Evolutionary conservation across 2,329 filamentous ascomycete genomes (phyloP), one percentile per base, ranked within the genome.

Genomic region (Fusarium oxysporum): DNA sequence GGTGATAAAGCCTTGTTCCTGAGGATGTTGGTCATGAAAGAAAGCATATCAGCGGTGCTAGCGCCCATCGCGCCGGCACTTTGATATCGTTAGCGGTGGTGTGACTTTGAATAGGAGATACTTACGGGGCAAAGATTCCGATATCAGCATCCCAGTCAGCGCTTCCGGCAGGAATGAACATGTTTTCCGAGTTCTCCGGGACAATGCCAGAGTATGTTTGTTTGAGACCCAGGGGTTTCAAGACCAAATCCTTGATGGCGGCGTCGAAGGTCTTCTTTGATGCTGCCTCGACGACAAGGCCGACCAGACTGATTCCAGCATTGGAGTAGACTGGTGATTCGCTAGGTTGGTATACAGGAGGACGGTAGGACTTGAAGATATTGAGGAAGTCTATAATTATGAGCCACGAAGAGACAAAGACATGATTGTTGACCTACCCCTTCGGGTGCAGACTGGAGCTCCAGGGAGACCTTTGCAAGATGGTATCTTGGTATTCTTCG

Each of bases 31-130:
- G 13, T 17, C 51, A 67, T 53, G 25, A 65, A 65, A 12, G 40
- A 65, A 0, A 65, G 44, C 5, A 67, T 14, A 9, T 67, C 45
- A 8, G 32, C 2, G 3, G 62, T 65, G 3, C 44, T 67, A 1
- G 64, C 41, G 8, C 35, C 58, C 28, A 67, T 65, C 1, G 45
- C 64, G 3, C 64, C 61, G 4, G 60, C 60, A 10, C 64, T 65
- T 0, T 23, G 23, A 23, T 23, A 23, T 23, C 4, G 23, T 23
- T 23, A 23, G 23, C 4, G 23, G 23, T 23, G 23, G 23, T 23
- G 23, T 23, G 23, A 23, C 23, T 23, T 23, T 23, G 23, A 23
- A 23, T 23, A 23, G 23, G 23, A 23, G 3, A 23, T 10, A 40
- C 60, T 19, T 28, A 47, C 64, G 64, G 38, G 2, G 37, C 35